Evolutionary conservation across 257 asterid species (phyloP), one percentile per base, ranked within the genome.

Genomic region (Anisodus tanguticus): DNA sequence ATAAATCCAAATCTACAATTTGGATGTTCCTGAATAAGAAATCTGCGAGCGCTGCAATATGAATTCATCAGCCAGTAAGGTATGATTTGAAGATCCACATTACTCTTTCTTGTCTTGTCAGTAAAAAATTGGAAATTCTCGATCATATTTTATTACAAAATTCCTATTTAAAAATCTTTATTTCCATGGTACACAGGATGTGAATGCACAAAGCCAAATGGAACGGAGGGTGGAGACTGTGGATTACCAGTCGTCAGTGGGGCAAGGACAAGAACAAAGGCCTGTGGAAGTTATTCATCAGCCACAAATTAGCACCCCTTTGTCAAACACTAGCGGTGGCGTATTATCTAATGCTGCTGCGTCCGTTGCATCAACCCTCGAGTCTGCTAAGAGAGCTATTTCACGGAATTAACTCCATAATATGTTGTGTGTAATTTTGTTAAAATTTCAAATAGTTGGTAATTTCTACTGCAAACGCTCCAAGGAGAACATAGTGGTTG

Each of bases 291-390:
- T 91, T 0, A 83, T 86, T 66, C 96, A 94, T 60, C 88, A 91
- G 86, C 82, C 84, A n/a, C 90, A 88, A 8, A 49, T 80, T 5
- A 45, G 43, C 37, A 35, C 87, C 2, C 13, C 83, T 2, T 82
- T 69, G 7, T 54, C 90, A 5, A 86, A 89, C 83, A 88, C 94
- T 10, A 88, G 94, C 79, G 94, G 92, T 11, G 87, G 90, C 19
- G 87, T 90, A 39, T 84, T 93, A 84, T 59, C 94, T 8, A 90
- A 90, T 66, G 97, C 95, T 26, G 94, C 97, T 13, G 94, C 93
- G 2, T 86, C 97, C 2, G 90, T 94, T 31, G 91, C 86, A 3
- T 79, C 95, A 83, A 90, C 97, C 74, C 90, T 91, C n/a, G 89
- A 93, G 66, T 90, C 97, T n/a, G 93, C 97, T 77, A 90, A 92